These are phyloP conservation scores for Boletus vermiculosoides DNA, from an alignment of 768 basidiomycete species.

Conservation along the genomic window DNA sequence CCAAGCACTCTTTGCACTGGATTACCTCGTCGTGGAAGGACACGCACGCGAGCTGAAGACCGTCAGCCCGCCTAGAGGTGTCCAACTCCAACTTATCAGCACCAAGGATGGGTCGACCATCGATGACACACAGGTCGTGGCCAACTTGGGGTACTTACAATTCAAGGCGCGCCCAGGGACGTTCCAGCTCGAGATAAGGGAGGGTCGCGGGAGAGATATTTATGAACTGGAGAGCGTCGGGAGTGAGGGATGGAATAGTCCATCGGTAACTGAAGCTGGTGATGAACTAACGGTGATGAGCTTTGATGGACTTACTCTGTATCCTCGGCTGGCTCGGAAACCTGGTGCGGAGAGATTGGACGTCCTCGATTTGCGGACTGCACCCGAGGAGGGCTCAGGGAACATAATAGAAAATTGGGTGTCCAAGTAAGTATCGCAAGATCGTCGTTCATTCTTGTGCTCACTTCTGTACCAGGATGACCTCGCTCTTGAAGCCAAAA, in stretches of 20 bases:
- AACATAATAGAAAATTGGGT: conserved; percentile 49
- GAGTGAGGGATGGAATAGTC: conserved; percentile 86
- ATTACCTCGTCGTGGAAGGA: conserved; percentile 91
- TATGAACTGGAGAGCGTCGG: conserved; percentile 85
- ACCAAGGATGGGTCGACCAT: conserved; percentile 43
- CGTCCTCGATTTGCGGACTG: conserved; percentile 55
- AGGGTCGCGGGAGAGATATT: conserved; percentile 77
- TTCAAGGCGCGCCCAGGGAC: conserved; percentile 92
- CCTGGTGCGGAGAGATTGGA: conserved; percentile 81
- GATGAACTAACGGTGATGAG: conserved; percentile 78
- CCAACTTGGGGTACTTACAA: conserved; percentile 94
- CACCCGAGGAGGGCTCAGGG: conserved; percentile 30
- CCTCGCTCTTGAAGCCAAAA: conserved; percentile 42
- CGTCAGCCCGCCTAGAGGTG: conserved; percentile 76
- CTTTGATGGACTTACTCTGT: conserved; percentile 88
- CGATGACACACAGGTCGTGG: conserved; percentile 90
- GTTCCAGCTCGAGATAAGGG: conserved; percentile 77
- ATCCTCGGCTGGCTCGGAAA: conserved; percentile 69
- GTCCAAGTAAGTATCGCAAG: conserved; percentile 44
- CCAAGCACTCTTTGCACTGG: conserved; percentile 81
- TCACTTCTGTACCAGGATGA: conserved; percentile 35
- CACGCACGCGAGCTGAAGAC: conserved; percentile 77
- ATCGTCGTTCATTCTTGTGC: background rate
- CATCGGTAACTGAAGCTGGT: conserved; percentile 63
- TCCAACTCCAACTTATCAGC: conserved; percentile 80